These are phyloP conservation scores for Allantophomopsis lycopodina DNA, from an alignment of 2,329 filamentous ascomycete species.

Conservation along the genomic window DNA sequence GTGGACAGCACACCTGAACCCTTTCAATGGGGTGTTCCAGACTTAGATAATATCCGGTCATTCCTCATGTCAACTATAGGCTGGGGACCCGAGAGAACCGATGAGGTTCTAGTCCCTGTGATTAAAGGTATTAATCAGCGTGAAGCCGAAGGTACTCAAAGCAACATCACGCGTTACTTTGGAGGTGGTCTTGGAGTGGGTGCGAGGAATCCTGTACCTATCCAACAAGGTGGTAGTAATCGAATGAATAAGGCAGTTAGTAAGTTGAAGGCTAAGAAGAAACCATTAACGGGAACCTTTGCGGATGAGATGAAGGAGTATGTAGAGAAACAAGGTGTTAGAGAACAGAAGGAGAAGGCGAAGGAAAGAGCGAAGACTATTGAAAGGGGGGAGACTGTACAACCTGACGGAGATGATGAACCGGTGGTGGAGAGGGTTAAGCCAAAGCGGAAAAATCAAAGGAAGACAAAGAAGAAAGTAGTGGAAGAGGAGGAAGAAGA, in stretches of 20 bases:
- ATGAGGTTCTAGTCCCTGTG: conserved; percentile 90
- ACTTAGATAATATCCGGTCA: conserved; percentile 68
- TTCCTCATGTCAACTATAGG: conserved; percentile 90
- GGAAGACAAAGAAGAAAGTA: no score
- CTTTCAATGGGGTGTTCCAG: conserved; percentile 94
- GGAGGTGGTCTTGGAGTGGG: conserved; percentile 59
- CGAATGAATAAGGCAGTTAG: conserved; percentile 65
- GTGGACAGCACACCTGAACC: conserved; percentile 66
- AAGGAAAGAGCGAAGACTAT: conserved; percentile 1
- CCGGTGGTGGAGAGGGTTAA: no score
- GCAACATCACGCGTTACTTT: conserved; percentile 92
- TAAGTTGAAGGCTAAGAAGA: conserved; percentile 41
- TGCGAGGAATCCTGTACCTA: conserved; percentile 44
- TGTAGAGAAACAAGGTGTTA: conserved; percentile 17
- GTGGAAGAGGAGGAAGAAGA: no score
- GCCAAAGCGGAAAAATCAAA: no score
- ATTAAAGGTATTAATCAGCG: conserved; percentile 90
- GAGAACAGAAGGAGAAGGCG: conserved; percentile 4
- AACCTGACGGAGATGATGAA: background rate
- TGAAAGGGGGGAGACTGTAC: conserved; percentile 1
- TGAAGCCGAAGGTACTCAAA: conserved; percentile 81
- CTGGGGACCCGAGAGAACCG: conserved; percentile 82
- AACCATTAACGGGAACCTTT: conserved; percentile 9
- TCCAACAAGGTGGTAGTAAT: conserved; percentile 55
- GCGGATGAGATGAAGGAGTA: conserved; percentile 17